Evolutionary conservation across 768 basidiomycete genomes (phyloP).

Genomic region (Mycena leptocephala): DNA sequence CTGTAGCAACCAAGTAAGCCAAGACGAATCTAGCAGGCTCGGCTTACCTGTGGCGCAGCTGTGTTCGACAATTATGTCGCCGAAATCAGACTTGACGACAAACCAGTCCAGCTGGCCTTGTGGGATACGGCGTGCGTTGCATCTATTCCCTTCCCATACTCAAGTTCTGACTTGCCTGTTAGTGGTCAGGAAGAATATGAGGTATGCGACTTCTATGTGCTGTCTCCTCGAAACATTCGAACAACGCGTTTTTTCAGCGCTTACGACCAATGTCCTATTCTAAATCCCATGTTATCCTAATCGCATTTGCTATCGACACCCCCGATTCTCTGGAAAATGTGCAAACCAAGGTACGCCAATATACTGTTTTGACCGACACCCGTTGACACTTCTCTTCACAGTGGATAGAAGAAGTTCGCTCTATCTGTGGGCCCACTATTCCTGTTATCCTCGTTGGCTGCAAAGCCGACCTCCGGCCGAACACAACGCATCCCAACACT

Average conservation of each 20-base stretch:
- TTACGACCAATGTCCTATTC: constrained; percentile 97
- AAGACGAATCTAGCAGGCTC: constrained; percentile 34
- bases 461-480: constrained; percentile 93
- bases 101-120: constrained; percentile 95
- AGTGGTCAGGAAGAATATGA: constrained; percentile 99
- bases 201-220: constrained; percentile 58
- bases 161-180: constrained; percentile 36
- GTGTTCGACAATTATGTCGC: constrained; percentile 99
- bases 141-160: constrained; percentile 17
- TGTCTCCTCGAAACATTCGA: constrained; percentile 24
- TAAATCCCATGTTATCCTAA: constrained; percentile 98
- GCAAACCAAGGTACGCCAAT: constrained; percentile 79
- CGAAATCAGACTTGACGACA: constrained; percentile 97
- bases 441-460: constrained; percentile 97
- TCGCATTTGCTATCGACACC: constrained; percentile 96
- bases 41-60: constrained; percentile 64
- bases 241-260: constrained; percentile 65
- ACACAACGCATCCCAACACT: constrained; percentile 61
- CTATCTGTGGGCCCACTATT: constrained; percentile 93
- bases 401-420: constrained; percentile 99
- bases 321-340: constrained; percentile 98
- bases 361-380: neutral
- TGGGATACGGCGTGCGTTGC: constrained; percentile 98
- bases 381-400: constrained; percentile 48
- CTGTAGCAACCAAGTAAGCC: constrained; percentile 73